These are phyloP conservation scores for Corylus avellana DNA, from an alignment of 306 rosid species.

Conservation along the genomic window DNA sequence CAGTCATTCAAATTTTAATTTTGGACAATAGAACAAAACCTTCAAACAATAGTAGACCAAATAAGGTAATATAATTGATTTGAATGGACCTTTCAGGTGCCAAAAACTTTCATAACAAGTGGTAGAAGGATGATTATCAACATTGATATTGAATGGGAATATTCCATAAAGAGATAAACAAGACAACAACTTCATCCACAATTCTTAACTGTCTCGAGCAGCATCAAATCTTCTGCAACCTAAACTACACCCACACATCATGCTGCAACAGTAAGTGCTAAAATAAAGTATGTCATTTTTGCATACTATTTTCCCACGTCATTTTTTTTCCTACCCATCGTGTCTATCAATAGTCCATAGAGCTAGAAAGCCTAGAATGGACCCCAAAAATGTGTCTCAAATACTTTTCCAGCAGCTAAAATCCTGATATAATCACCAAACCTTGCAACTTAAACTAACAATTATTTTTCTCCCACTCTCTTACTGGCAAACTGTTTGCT, in stretches of 20 bases:
- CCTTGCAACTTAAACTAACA: neutral
- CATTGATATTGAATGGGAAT: neutral
- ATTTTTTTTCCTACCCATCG: neutral
- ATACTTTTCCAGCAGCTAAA: neutral
- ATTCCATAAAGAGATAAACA: neutral
- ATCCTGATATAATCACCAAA: neutral
- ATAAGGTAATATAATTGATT: neutral
- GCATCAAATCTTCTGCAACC: neutral
- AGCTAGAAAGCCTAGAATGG: slow-evolving; percentile 3
- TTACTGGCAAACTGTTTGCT: neutral
- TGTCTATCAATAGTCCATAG: neutral
- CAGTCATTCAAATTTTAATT: neutral
- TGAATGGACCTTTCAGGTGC: neutral
- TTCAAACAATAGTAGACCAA: neutral
- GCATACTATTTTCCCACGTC: neutral
- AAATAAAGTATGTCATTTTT: neutral
- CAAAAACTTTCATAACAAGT: neutral
- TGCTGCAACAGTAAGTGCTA: neutral
- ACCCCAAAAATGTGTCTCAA: neutral
- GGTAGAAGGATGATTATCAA: neutral
- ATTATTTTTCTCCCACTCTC: neutral
- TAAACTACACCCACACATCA: neutral
- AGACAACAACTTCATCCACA: neutral
- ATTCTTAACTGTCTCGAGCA: neutral
- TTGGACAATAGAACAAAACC: neutral